phyloP scores from a whole-genome alignment of 106 monocot genomes.

The Gastrodia elata region DNA sequence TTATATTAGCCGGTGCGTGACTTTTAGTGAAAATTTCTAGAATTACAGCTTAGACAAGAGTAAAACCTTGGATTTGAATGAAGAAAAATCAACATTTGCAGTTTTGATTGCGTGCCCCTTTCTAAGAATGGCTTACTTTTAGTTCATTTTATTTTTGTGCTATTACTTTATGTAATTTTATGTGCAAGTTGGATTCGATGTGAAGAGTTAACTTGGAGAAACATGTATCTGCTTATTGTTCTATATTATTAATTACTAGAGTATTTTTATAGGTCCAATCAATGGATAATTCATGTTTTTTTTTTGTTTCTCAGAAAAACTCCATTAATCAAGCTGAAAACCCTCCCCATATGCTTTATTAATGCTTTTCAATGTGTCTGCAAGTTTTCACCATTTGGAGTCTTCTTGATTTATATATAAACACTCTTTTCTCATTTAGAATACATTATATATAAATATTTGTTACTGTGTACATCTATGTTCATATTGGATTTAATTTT shows the following conservation, averaged over 20 bases:
- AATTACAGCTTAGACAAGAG: too few species aligned
- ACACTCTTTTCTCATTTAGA: not conserved
- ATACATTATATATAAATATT: not conserved
- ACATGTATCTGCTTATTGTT: not conserved
- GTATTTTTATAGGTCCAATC: too few species aligned
- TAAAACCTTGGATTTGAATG: too few species aligned
- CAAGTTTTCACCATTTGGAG: not conserved
- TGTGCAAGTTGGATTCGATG: not conserved
- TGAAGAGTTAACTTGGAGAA: not conserved
- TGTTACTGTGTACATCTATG: not conserved
- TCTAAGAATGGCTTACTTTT: not conserved
- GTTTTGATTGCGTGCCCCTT: not conserved
- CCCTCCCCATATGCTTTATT: not conserved
- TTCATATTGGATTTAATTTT: not conserved
- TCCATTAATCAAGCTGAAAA: not conserved
- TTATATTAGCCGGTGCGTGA: too few species aligned
- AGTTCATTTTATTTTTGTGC: not conserved
- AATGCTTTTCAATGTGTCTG: conserved; percentile 3
- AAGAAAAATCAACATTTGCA: not conserved
- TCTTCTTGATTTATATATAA: not conserved
- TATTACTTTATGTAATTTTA: not conserved
- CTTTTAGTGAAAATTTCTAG: too few species aligned
- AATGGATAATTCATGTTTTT: too few species aligned
- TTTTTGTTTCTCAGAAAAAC: not conserved
- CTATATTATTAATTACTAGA: not conserved